phyloP scores from a whole-genome alignment of 805 yeast genomes.

The Spathaspora sp. region DNA sequence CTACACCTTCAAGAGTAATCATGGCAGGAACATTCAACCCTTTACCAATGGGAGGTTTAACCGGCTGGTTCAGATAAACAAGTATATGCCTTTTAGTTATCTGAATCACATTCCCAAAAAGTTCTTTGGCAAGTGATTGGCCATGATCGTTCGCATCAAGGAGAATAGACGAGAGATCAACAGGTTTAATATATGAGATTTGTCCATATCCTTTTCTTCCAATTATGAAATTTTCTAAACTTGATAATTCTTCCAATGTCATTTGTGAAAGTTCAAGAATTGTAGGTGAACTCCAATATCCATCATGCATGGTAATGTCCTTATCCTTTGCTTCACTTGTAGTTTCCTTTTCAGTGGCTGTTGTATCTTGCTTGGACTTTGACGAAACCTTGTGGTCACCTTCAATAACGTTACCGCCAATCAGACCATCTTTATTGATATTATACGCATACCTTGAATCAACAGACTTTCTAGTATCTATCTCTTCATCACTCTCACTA shows the following conservation, averaged over 20 bases:
- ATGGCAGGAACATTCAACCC: conserved; percentile 79
- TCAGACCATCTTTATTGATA: neutral
- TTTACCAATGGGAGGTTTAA: conserved; percentile 58
- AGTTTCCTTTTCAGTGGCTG: conserved; percentile 4
- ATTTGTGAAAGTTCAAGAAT: conserved; percentile 44
- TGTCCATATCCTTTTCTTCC: conserved; percentile 71
- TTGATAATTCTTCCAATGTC: conserved; percentile 45
- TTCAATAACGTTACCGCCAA: conserved; percentile 5
- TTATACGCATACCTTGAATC: conserved; percentile 13
- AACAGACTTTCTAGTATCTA: conserved; percentile 3
- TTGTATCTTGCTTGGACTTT: neutral
- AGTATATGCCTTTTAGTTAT: conserved; percentile 52
- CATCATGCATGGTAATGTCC: conserved; percentile 21
- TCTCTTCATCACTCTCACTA: conserved; percentile 14
- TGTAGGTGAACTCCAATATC: conserved; percentile 74
- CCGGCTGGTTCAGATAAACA: conserved; percentile 55
- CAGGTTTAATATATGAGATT: conserved; percentile 61
- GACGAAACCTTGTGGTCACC: conserved; percentile 7
- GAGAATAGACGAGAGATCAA: conserved; percentile 58
- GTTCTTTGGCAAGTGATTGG: conserved; percentile 39
- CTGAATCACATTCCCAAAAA: conserved; percentile 27
- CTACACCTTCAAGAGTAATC: conserved; percentile 59
- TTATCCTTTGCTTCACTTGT: conserved; percentile 7
- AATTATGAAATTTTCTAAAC: conserved; percentile 59
- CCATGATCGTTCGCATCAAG: conserved; percentile 30